Conservation (phyloP, 1,284 basidiomycete species). For the Crucibulum parvulum region DNA sequence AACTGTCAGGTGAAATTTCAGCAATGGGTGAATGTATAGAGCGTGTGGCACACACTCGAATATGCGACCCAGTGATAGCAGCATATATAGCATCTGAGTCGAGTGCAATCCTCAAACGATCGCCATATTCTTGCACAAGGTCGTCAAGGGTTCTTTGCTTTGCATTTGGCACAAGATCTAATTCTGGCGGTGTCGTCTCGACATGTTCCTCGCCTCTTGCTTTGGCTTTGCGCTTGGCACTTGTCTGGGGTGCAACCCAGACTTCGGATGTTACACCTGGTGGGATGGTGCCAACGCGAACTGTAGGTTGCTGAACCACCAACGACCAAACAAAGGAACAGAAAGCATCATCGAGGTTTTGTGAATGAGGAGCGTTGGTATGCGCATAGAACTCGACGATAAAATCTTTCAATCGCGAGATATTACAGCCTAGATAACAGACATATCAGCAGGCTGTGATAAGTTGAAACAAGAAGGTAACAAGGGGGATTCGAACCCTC, state of each 20-base stretch:
- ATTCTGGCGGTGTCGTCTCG: conserved; percentile 47
- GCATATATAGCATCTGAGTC: conserved; percentile 77
- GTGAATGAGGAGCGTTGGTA: conserved; percentile 41
- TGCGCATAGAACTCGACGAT: conserved; percentile 67
- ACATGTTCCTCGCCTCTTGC: conserved; percentile 56
- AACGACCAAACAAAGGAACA: conserved; percentile 84
- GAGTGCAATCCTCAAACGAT: conserved; percentile 75
- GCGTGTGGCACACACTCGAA: conserved; percentile 56
- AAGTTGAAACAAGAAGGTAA: conserved; percentile 11
- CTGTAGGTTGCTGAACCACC: conserved; percentile 73
- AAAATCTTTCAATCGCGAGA: conserved; percentile 73
- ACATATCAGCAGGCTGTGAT: conserved; percentile 8
- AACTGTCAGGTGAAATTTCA: conserved; percentile 52
- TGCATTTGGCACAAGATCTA: conserved; percentile 62
- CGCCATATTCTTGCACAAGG: conserved; percentile 61
- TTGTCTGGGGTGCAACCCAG: conserved; percentile 75
- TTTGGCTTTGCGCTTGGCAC: conserved; percentile 66
- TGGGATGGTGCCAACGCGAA: conserved; percentile 73
- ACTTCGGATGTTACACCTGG: conserved; percentile 66
- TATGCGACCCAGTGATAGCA: conserved; percentile 85
- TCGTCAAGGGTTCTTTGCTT: conserved; percentile 58
- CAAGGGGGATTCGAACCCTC: conserved; percentile 54
- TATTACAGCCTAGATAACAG: conserved; percentile 64
- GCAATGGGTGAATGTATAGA: neutral
- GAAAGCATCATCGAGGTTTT: conserved; percentile 79